Percentiles rank a stretch among this genome's conserved stretches.
Evolutionary conservation across 352 stramenopile species (phyloP).

Genomic region (Phytophthora cryptogea): DNA sequence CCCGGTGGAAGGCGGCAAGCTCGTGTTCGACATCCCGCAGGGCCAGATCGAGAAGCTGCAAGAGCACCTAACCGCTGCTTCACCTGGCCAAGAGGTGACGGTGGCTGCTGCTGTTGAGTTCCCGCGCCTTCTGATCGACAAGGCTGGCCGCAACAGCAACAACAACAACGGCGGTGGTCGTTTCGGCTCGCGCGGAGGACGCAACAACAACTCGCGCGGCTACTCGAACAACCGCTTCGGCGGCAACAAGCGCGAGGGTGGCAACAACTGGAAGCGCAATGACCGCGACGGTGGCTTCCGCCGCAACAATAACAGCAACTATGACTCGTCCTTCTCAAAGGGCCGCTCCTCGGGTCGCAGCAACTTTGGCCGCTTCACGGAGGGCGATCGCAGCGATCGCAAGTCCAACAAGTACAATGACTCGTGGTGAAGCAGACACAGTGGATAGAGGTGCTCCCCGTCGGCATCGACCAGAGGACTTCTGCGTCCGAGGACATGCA

Average conservation of each 20-base stretch:
- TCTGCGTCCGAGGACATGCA: constrained; percentile 6
- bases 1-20: constrained; percentile 56
- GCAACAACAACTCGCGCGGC: constrained; percentile 38
- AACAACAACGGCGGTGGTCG: constrained; percentile 32
- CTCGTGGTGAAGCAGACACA: constrained; percentile 24
- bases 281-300: constrained; percentile 26
- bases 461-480: background rate
- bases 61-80: constrained; percentile 40
- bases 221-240: constrained; percentile 39
- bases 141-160: constrained; percentile 20
- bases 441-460: constrained; percentile 1
- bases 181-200: constrained; percentile 25
- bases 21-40: constrained; percentile 72
- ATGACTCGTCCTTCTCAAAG: constrained; percentile 63
- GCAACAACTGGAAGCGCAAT: constrained; percentile 33
- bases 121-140: constrained; percentile 56
- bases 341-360: constrained; percentile 32
- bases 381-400: constrained; percentile 13
- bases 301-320: constrained; percentile 29
- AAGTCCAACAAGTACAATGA: constrained; percentile 16
- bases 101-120: constrained; percentile 60
- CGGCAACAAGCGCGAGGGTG: constrained; percentile 23
- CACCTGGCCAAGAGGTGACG: constrained; percentile 36
- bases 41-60: constrained; percentile 52
- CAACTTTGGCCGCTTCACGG: constrained; percentile 38